These are phyloP conservation scores for Penicillium bovifimosum DNA, from an alignment of 495 filamentous ascomycete genomes.

Conservation along the genomic window DNA sequence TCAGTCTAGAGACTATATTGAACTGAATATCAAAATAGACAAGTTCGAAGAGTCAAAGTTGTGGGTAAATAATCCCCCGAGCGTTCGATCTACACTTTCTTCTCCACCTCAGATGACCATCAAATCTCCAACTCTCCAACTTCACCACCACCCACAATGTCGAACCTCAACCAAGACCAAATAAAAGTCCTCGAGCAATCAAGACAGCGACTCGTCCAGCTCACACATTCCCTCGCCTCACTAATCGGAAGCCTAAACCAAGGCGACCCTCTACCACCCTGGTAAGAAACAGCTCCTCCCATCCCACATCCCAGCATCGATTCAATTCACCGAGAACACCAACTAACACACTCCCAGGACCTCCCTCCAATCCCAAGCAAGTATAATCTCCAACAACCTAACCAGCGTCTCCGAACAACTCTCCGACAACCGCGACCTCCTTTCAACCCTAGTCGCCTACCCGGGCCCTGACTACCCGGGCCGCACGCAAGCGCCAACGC, in stretches of 20 bases:
- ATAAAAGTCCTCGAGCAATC: constrained; percentile 69
- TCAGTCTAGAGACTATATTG: too few relatives aligned
- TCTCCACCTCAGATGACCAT: background rate
- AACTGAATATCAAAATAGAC: too few relatives aligned
- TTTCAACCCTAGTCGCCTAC: constrained; percentile 60
- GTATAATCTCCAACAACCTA: constrained; percentile 61
- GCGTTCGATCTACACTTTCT: background rate
- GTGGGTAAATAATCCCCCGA: background rate
- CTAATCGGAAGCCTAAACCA: constrained; percentile 50
- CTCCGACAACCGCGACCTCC: constrained; percentile 52
- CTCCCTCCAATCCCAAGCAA: constrained; percentile 62
- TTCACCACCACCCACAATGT: constrained; percentile 17
- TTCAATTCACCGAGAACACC: too few relatives aligned
- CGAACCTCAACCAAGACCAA: constrained; percentile 48
- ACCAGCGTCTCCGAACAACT: constrained; percentile 53
- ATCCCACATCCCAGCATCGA: too few relatives aligned
- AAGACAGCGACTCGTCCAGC: constrained; percentile 63
- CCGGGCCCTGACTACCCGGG: constrained; percentile 72
- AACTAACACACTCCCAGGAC: constrained; percentile 39
- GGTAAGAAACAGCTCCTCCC: constrained; percentile 40
- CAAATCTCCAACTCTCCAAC: too few relatives aligned
- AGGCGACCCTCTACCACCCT: constrained; percentile 55
- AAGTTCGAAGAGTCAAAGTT: background rate
- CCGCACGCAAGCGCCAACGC: constrained; percentile 57
- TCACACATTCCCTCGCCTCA: constrained; percentile 61